These are phyloP conservation scores for Claviceps monticola DNA, from an alignment of 2,329 filamentous ascomycete genomes.

Conservation along the genomic window DNA sequence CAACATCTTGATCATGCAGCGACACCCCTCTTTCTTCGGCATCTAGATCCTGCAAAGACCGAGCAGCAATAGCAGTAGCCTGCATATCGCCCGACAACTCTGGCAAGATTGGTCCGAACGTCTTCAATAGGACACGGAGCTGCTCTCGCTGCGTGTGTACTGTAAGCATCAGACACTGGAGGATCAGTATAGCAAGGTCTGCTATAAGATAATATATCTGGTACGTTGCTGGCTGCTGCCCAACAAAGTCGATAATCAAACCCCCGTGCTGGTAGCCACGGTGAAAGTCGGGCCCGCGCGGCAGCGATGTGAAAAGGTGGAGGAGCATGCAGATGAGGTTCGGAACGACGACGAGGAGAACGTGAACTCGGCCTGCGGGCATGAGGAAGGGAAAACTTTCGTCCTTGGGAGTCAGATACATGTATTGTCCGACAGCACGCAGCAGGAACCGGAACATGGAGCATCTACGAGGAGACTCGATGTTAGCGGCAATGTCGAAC, in stretches of 20 bases:
- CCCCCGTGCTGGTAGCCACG: slow-evolving; percentile 55
- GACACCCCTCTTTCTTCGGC: slow-evolving; percentile 41
- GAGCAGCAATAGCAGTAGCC: slow-evolving; percentile 7
- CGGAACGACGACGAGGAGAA: slow-evolving; percentile 43
- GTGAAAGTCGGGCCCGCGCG: slow-evolving; percentile 44
- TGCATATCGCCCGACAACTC: slow-evolving; percentile 15
- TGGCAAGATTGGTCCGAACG: slow-evolving; percentile 20
- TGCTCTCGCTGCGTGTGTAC: slow-evolving; percentile 47
- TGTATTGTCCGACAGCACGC: slow-evolving; percentile 43
- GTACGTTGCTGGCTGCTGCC: slow-evolving; percentile 48
- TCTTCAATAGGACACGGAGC: slow-evolving; percentile 34
- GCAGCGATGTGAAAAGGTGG: slow-evolving; percentile 41
- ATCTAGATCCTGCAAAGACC: slow-evolving; percentile 36
- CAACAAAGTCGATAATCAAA: slow-evolving; percentile 53
- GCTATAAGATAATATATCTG: slow-evolving; percentile 39
- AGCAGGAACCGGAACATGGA: slow-evolving; percentile 50
- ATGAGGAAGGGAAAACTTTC: slow-evolving; percentile 41
- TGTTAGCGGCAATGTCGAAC: not conserved
- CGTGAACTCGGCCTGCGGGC: slow-evolving; percentile 41
- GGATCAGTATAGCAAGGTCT: slow-evolving; percentile 39
- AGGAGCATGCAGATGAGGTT: slow-evolving; percentile 47
- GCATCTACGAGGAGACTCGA: slow-evolving; percentile 30
- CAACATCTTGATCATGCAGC: not conserved
- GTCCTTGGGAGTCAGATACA: slow-evolving; percentile 50
- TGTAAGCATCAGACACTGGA: slow-evolving; percentile 52